A percentile compares a stretch with the other conserved stretches of the same genome.
Conservation (phyloP, 129 eudicot genomes). For the Flaveria sonorensis region DNA sequence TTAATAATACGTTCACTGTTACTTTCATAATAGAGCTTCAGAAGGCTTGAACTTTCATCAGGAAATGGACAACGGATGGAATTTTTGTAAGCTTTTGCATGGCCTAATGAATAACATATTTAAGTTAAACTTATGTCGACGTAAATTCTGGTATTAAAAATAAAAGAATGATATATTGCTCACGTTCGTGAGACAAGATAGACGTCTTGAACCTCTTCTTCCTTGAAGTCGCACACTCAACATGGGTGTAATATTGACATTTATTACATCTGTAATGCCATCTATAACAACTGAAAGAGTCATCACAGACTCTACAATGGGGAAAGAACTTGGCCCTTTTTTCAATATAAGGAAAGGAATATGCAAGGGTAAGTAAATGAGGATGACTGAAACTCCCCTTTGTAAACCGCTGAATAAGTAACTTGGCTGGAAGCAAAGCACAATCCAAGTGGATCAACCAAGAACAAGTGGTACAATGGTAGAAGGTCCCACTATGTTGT, state of each 20-base stretch:
- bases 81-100: not conserved
- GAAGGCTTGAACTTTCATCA: slow-evolving; percentile 7
- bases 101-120: not conserved
- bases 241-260: slow-evolving; percentile 19
- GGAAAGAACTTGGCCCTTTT: not conserved
- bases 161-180: not conserved
- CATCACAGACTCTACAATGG: not conserved
- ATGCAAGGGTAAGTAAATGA: slow-evolving; percentile 26
- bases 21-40: not conserved
- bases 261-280: slow-evolving; percentile 27
- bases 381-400: not conserved
- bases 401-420: not conserved
- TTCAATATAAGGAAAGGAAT: slow-evolving; percentile 18
- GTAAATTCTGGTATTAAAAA: not conserved
- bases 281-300: fast-evolving
- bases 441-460: slow-evolving; percentile 1
- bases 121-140: not conserved
- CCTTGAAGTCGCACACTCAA: slow-evolving; percentile 8
- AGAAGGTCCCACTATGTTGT: too few relatives aligned
- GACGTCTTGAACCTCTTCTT: not conserved
- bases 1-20: not conserved
- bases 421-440: slow-evolving; percentile 9
- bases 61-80: not conserved
- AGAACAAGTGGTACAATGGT: slow-evolving; percentile 3
- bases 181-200: not conserved